phyloP scores from a whole-genome alignment of 176 grass and related monocot species.

The Cenchrus americanus region DNA sequence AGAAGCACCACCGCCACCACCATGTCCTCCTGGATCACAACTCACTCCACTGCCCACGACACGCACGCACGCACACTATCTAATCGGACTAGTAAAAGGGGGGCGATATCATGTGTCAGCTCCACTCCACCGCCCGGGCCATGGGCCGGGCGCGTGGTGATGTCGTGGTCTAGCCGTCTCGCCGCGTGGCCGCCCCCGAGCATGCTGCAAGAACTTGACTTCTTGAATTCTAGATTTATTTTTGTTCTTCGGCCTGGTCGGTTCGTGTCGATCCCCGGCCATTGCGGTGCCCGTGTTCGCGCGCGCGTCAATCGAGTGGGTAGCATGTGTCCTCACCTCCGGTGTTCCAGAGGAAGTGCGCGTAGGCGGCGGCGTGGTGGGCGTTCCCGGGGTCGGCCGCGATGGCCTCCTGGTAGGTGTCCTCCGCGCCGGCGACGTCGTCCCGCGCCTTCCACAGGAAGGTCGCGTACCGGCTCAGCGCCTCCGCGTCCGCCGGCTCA shows the following conservation, averaged over 20 bases:
- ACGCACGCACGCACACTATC: conserved; percentile 12
- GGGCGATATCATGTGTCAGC: conserved; percentile 46
- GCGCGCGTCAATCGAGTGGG: conserved; percentile 53
- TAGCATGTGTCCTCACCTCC: conserved; percentile 94
- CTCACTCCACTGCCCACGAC: conserved; percentile 31
- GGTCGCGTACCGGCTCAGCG: conserved; percentile 74
- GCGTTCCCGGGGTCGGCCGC: conserved; percentile 74
- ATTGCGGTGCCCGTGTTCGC: neutral
- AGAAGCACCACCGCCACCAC: neutral
- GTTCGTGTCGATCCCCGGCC: conserved; percentile 5
- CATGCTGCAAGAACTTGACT: conserved; percentile 43
- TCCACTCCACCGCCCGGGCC: conserved; percentile 38
- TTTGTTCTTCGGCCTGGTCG: neutral
- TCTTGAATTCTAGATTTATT: conserved; percentile 11
- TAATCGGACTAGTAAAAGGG: conserved; percentile 40
- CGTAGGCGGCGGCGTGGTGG: conserved; percentile 72
- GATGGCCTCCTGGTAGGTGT: conserved; percentile 74
- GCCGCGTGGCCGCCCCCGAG: conserved; percentile 38
- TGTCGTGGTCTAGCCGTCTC: conserved; percentile 42
- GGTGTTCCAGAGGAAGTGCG: conserved; percentile 97
- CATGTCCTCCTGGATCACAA: conserved; percentile 11
- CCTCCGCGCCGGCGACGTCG: conserved; percentile 72
- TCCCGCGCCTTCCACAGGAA: conserved; percentile 85
- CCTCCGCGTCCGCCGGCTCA: conserved; percentile 68
- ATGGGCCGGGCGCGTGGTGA: conserved; percentile 11